Evolutionary conservation across 1,284 basidiomycete species (phyloP), one percentile per base, ranked within the genome.

Genomic region (Wolfiporia cocos): DNA sequence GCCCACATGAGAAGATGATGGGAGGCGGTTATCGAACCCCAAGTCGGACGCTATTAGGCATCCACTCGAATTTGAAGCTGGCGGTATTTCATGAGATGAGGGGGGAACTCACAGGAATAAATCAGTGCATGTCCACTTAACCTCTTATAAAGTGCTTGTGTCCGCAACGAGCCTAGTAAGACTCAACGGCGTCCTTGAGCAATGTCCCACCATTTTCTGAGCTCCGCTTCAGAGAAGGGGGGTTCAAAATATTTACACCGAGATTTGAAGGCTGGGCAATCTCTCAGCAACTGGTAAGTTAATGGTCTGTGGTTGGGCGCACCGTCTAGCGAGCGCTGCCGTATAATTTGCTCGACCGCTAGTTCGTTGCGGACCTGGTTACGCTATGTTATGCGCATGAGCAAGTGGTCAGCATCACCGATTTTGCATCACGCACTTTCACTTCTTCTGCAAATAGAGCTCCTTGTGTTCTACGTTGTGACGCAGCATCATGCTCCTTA

Each of bases 181-280:
- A 28, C 9, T 28, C 26, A 58, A 39, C 40, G 44, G 29, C 50
- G 39, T 7, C 42, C 44, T 48, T 61, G 62, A n/a, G 64, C 65
- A 36, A 61, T 56, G 35, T 88, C 78, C 89, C 88, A 92, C 74
- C 87, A 80, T 54, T 68, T 70, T 39, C 74, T 71, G 3, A 75
- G 74, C 47, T 85, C 80, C 14, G 53, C 59, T 55, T 89, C 82
- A 9, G 74, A 68, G 41, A 64, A 51, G 33, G 86, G 78, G 2
- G 86, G 86, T 36, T 72, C 66, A 61, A 92, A 94, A 64, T 86
- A 92, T 56, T 76, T 81, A 68, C 91, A 94, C 36, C 88, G 78
- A 23, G 81, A 75, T 52, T 75, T 76, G 64, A 94, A 93, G 24
- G 86, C 91, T 93, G 49, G 7, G 41, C 5, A 41, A 29, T 26